Base-by-base conservation (phyloP, 345 rosid species). In the Aquilaria sinensis region DNA sequence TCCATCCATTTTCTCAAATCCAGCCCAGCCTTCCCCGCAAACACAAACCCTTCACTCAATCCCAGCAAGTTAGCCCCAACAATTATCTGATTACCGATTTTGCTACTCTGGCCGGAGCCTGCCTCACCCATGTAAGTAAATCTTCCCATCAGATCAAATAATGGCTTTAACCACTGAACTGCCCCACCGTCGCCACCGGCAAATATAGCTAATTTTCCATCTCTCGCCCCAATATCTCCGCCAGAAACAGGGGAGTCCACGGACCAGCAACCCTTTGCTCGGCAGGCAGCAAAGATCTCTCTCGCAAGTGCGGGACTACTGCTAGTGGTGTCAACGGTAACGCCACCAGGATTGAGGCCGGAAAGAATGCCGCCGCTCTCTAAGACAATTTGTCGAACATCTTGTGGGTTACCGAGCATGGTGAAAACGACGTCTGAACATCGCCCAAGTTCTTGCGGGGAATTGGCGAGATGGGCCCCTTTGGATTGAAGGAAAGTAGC, bases 161-260 rank as follows among this genome's bases (percentile, higher is more conserved):
- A 46, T 0, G 96, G 93, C 31, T 64, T 31, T 6, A 89, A 74
- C 90, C 89, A 84, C 57, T 84, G 75, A 14, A 87, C 85, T 0
- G 84, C 82, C 32, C 61, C 71, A 0, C 59, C 47, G 50, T 89
- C 89, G 0, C 98, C 96, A 1, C 87, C 96, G 3, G 88, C 90
- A 34, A 92, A 76, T 0, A 89, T 83, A 6, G 88, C 77, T 31
- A 89, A 43, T 60, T 59, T 87, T 31, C 88, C 96, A 30, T 89
- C 84, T 41, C 87, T 70, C 1, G 96, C 96, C 13, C 98, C 96
- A 0, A 79, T 69, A 45, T 85, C 96, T 0, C 83, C 93, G 2
- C 90, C 90, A 0, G 92, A 87, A 11, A 92, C 96, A 0, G 96
- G 96, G 8, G 96, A 85, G 62, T 92, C 96, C 1, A 89, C 74